Conservation (phyloP, 805 yeast genomes). For the Kazachstania psychrophila region DNA sequence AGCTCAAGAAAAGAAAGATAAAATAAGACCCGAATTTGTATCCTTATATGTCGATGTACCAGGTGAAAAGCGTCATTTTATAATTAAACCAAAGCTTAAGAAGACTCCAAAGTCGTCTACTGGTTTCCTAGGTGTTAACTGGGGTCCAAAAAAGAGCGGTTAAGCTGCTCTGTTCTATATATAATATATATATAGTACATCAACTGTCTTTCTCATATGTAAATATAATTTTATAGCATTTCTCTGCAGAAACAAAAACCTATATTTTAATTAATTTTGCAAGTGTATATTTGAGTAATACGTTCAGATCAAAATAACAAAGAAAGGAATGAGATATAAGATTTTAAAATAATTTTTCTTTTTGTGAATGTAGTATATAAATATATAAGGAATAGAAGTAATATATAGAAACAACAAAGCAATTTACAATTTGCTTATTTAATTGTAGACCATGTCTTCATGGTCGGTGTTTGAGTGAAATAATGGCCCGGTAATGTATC, state of each 20-base stretch:
- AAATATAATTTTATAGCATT: neutral
- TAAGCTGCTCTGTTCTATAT: too few species aligned
- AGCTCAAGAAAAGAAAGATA: constrained; percentile 55
- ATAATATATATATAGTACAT: too few species aligned
- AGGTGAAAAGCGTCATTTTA: constrained; percentile 55
- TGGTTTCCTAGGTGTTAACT: constrained; percentile 72
- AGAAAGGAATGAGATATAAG: neutral
- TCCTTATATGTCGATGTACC: constrained; percentile 71
- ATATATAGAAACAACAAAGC: neutral
- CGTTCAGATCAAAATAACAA: neutral
- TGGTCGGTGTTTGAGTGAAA: constrained; percentile 43
- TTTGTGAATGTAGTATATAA: neutral
- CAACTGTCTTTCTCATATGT: neutral
- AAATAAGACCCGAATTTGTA: constrained; percentile 57
- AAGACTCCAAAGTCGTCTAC: constrained; percentile 33
- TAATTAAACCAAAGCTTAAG: constrained; percentile 54
- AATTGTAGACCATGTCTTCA: constrained; percentile 45
- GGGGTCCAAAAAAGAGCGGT: constrained; percentile 73
- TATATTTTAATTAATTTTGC: too few species aligned
- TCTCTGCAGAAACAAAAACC: too few species aligned
- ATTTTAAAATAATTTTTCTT: neutral
- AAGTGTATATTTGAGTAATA: too few species aligned
- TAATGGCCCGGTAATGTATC: constrained; percentile 29
- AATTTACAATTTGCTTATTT: neutral
- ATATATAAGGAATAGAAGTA: constrained; percentile 1